Evolutionary conservation across 2,329 filamentous ascomycete genomes (phyloP), one percentile per base, ranked within the genome.

Genomic region (Fusarium heterosporum): DNA sequence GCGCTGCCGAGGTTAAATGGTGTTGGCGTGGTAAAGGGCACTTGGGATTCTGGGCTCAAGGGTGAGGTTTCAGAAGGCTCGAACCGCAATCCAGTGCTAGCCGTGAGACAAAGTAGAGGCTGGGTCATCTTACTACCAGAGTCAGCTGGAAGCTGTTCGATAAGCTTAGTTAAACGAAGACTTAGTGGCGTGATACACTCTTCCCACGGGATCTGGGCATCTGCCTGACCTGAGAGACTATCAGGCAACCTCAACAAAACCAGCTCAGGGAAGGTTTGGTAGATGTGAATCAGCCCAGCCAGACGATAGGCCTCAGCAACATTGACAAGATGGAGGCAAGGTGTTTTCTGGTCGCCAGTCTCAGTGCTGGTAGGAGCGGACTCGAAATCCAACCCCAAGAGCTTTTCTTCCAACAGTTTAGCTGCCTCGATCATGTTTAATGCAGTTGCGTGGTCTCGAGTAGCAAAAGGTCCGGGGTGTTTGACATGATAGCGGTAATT

Each of bases 221-320:
- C 42, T 13, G 41, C 40, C 1, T 58, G 47, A 2, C 22, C 51
- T 0, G 42, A 56, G 0, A 71, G 8, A 8, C 61, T 39, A 3
- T 56, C 65, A 0, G 77, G 76, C 3, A 78, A 56, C 1, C 76
- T 70, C 4, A 75, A 42, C 0, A 74, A 57, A 0, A 77, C 74
- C 2, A 78, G 54, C 8, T 78, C 76, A 0, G 76, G 77, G 5
- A 78, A 78, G 0, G 78, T 79, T 45, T 79, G 75, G 62, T 81
- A 80, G 2, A 81, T 75, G 34, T 80, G 79, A 4, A 80, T 66
- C 16, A 81, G 57, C 0, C 79, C 75, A 1, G 75, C 73, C 0
- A 81, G 67, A 2, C 76, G 74, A 38, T 79, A 80, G 0, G 78
- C 78, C 42, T 81, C 79, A 3, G 77, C 78, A 1, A 78, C 77